Evolutionary conservation across 108 stramenopile species (phyloP).

Genomic region (Conticribra guillardii): DNA sequence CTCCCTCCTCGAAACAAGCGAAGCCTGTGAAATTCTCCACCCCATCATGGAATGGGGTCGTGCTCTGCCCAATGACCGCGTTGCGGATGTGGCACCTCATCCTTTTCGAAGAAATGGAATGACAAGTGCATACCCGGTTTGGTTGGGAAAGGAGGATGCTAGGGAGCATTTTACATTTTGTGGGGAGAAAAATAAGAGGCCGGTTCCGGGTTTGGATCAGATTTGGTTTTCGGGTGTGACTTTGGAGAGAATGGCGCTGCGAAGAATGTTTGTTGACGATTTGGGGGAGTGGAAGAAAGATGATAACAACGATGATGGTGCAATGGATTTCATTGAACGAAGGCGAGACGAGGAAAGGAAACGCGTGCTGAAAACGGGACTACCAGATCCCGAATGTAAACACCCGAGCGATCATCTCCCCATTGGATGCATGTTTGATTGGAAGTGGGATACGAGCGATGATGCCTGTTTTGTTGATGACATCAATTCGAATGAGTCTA

Average conservation of each 20-base stretch:
- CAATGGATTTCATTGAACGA: constrained; percentile 10
- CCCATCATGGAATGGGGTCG: constrained; percentile 61
- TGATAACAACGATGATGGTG: constrained; percentile 23
- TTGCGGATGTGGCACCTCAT: constrained; percentile 45
- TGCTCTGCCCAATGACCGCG: constrained; percentile 47
- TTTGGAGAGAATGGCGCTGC: constrained; percentile 31
- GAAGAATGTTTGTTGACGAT: constrained; percentile 40
- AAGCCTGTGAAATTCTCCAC: constrained; percentile 40
- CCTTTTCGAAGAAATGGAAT: constrained; percentile 54
- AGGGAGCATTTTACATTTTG: constrained; percentile 53
- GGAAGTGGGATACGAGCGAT: constrained; percentile 29
- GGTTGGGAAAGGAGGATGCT: constrained; percentile 42
- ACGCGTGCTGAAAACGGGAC: constrained; percentile 40
- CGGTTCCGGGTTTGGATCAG: constrained; percentile 60
- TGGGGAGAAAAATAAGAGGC: constrained; percentile 26
- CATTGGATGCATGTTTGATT: constrained; percentile 52
- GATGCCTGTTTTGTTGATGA: background rate
- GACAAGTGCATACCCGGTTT: constrained; percentile 50
- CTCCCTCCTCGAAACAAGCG: constrained; percentile 43
- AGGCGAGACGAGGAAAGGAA: constrained; percentile 22
- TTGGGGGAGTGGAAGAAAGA: constrained; percentile 24
- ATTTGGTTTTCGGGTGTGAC: constrained; percentile 58
- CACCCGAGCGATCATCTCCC: constrained; percentile 57
- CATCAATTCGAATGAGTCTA: background rate
- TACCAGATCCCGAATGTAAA: constrained; percentile 36